Evolutionary conservation across 2,329 filamentous ascomycete genomes (phyloP).

Genomic region (Xylariaceae sp.): DNA sequence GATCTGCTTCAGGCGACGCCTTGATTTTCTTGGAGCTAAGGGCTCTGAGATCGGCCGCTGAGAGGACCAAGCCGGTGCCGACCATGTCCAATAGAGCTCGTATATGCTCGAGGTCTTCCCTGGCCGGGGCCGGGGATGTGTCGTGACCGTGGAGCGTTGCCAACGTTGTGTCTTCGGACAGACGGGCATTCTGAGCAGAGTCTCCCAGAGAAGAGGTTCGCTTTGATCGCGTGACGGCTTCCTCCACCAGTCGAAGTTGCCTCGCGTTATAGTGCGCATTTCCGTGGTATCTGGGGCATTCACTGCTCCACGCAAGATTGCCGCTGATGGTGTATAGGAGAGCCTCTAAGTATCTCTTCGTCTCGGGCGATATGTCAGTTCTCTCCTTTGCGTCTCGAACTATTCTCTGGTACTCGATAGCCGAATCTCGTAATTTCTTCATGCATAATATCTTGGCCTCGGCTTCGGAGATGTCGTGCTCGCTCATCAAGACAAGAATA

Average conservation of each 20-base stretch:
- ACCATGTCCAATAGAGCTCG: too few species aligned
- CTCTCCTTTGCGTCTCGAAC: not conserved
- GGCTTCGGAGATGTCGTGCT: conserved; percentile 3
- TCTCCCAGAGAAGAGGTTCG: not conserved
- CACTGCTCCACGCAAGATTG: not conserved
- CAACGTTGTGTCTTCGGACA: too few species aligned
- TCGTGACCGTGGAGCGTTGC: too few species aligned
- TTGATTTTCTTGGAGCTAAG: too few species aligned
- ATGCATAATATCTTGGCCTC: conserved; percentile 25
- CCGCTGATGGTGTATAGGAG: not conserved
- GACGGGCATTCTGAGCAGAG: not conserved
- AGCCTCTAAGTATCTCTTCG: not conserved
- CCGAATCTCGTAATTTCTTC: conserved; percentile 14
- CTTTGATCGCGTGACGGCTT: not conserved
- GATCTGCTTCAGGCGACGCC: too few species aligned
- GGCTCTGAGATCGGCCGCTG: too few species aligned
- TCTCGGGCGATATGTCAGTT: not conserved
- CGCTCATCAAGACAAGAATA: conserved; percentile 35
- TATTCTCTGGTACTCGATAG: not conserved
- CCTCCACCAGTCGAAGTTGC: too few species aligned
- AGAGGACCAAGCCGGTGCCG: too few species aligned
- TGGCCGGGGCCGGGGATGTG: too few species aligned
- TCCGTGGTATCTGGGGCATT: not conserved
- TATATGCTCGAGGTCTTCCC: too few species aligned
- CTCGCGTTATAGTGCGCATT: not conserved